Evolutionary conservation across 768 basidiomycete species (phyloP), one percentile per base, ranked within the genome.

Genomic region (Boletellus sp.): DNA sequence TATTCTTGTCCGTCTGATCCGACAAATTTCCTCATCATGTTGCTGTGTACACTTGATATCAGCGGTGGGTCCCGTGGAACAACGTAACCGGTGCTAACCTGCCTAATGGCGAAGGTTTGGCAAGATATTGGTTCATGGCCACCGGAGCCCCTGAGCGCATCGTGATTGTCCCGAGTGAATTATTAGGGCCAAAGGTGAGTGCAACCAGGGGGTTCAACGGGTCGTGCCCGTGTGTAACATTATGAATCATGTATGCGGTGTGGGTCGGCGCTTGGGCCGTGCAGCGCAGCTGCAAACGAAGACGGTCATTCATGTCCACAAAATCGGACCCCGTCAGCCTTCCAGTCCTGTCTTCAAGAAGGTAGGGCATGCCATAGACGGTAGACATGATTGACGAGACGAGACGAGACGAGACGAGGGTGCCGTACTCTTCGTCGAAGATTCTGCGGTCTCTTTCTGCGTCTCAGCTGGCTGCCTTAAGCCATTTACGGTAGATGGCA

Each of bases 331-430:
- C 80, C 12, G 70, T 68, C 33, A 82, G 65, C 32, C 59, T 66
- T 4, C 83, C 84, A 6, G 77, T 78, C 48, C 70, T 78, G 69
- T 87, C 85, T 60, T 84, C 81, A 49, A 88, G 78, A 57, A 85
- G 77, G 65, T 70, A 78, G 34, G 83, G 79, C 58, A 84, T 69
- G 48, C 78, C 79, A 52, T 78, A 81, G 48, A 69, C 72, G 13
- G 75, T 72, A 35, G 60, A 52, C 63, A 62, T 65, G 55, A 39
- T 33, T 57, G 52, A 38, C 31, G 13, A 17, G 47, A 33, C 37
- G 39, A 17, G 26, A 35, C 10, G 48, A 39, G 46, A 36, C 3
- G 49, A 39, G 52, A 39, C 11, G 48, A 43, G 44, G 38, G 7
- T 45, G 36, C 24, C 17, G 28, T 37, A 22, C 41, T 44, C 17